A percentile compares a stretch with the other conserved stretches of the same genome.
Conservation (phyloP, 202 grass and related monocot genomes). For the Zizania palustris region DNA sequence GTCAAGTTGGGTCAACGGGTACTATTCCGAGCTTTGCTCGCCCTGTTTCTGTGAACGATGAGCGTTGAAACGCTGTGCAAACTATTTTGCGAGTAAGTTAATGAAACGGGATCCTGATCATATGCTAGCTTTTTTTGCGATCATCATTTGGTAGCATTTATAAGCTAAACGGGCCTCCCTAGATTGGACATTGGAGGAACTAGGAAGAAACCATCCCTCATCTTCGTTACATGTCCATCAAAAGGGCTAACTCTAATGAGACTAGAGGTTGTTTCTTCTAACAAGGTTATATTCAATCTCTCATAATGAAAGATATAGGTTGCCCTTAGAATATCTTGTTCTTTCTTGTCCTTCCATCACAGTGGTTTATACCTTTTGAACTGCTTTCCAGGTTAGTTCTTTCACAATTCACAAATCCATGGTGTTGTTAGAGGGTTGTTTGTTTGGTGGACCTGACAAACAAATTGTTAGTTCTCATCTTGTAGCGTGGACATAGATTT, state of each 20-base stretch:
- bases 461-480: neutral
- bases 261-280: slow-evolving; percentile 42
- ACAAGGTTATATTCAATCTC: too few species aligned
- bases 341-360: slow-evolving; percentile 21
- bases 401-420: neutral
- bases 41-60: slow-evolving; percentile 7
- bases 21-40: slow-evolving; percentile 24
- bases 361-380: slow-evolving; percentile 21
- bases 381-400: slow-evolving; percentile 25
- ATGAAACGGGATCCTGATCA: slow-evolving; percentile 30
- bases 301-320: neutral
- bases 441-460: slow-evolving; percentile 14
- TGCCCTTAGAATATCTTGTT: neutral
- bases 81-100: neutral
- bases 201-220: slow-evolving; percentile 28
- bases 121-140: too few species aligned
- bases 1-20: slow-evolving; percentile 30
- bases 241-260: slow-evolving; percentile 42
- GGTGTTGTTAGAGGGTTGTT: neutral
- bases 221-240: slow-evolving; percentile 36
- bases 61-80: neutral
- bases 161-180: slow-evolving; percentile 4
- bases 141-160: slow-evolving; percentile 13
- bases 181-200: slow-evolving; percentile 10
- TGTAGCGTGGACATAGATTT: slow-evolving; percentile 10